These are phyloP conservation scores for Cystobasidium tubakii DNA, from an alignment of 768 basidiomycete genomes.

Conservation along the genomic window DNA sequence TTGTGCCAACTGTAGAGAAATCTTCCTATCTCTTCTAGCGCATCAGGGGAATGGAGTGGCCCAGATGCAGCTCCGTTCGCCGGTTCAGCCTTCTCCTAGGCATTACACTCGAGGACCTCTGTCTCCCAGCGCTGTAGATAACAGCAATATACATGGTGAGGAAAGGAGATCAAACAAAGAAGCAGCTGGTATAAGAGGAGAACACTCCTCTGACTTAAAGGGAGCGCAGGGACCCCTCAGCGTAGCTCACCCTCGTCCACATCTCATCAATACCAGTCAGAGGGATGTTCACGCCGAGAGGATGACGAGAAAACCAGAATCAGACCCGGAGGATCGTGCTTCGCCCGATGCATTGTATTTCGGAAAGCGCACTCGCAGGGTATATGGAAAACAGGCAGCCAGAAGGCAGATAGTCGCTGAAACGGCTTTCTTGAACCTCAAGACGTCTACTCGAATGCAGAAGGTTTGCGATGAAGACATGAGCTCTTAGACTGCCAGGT, in stretches of 20 bases:
- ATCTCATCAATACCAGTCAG: background rate
- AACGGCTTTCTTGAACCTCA: background rate
- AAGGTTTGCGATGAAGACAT: background rate
- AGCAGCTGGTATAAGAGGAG: background rate
- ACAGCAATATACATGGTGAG: background rate
- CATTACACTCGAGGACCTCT: background rate
- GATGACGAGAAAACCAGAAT: background rate
- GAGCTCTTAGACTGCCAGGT: background rate
- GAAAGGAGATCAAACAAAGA: background rate
- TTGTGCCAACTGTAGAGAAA: conserved; percentile 1
- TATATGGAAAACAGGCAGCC: background rate
- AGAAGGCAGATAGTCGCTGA: background rate
- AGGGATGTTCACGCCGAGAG: background rate
- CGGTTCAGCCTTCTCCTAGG: background rate
- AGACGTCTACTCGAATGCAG: background rate
- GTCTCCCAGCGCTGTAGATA: background rate
- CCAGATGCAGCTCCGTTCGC: background rate
- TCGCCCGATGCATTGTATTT: conserved; percentile 23
- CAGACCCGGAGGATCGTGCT: background rate
- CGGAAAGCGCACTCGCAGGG: conserved; percentile 7
- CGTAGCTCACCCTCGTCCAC: conserved; percentile 4
- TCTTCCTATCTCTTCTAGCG: conserved; percentile 6
- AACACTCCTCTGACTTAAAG: background rate
- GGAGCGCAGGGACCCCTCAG: background rate
- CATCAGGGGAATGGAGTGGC: background rate